phyloP scores from a whole-genome alignment of 164 flowering plant genomes.

The Amborella trichopoda region DNA sequence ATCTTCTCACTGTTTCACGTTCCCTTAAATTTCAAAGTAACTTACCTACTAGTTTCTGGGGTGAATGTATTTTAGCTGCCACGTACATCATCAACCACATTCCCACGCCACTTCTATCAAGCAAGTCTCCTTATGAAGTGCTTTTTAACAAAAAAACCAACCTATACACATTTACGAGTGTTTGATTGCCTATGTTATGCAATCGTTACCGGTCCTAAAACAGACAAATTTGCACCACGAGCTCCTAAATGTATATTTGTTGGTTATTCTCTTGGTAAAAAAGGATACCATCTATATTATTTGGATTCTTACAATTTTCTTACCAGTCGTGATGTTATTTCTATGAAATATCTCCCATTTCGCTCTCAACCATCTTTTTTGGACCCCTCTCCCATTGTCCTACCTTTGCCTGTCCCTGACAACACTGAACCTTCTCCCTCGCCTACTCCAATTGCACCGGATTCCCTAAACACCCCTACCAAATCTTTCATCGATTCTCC shows the following conservation, averaged over 20 bases:
- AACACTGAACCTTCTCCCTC: background rate
- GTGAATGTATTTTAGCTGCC: constrained; percentile 1
- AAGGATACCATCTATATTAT: constrained; percentile 6
- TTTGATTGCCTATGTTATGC: constrained; percentile 8
- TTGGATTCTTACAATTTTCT: background rate
- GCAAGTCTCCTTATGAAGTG: constrained; percentile 4
- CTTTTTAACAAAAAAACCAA: background rate
- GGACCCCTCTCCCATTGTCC: background rate
- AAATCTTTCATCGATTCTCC: background rate
- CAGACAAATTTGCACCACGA: constrained; percentile 1
- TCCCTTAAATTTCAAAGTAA: constrained; percentile 2
- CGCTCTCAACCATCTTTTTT: background rate
- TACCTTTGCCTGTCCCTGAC: background rate
- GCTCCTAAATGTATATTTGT: constrained; percentile 3
- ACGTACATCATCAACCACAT: constrained; percentile 4
- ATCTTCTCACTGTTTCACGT: constrained; percentile 4
- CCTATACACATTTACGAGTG: background rate
- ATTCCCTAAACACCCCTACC: background rate
- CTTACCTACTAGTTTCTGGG: constrained; percentile 1
- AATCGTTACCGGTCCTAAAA: background rate
- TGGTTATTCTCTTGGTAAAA: constrained; percentile 8
- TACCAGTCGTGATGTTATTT: constrained; percentile 1
- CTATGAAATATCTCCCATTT: constrained; percentile 4
- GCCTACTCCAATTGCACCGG: background rate
- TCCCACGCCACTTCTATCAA: background rate